A percentile compares a stretch with the other conserved stretches of the same genome.
Evolutionary conservation across 2,329 filamentous ascomycete genomes (phyloP).

Genomic region (Colletotrichum destructivum): DNA sequence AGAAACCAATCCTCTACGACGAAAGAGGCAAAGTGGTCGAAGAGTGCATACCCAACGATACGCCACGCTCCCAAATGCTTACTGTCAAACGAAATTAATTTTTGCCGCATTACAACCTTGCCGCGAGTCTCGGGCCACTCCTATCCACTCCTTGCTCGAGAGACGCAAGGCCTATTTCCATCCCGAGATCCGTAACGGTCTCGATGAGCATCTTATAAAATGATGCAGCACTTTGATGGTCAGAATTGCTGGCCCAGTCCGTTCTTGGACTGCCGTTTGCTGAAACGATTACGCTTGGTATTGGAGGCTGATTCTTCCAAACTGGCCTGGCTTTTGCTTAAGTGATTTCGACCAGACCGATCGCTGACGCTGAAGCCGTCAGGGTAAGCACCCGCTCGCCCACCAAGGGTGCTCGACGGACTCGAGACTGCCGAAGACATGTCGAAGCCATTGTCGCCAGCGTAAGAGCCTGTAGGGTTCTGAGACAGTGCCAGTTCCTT

Average conservation of each 20-base stretch:
- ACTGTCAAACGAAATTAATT: slow-evolving; percentile 28
- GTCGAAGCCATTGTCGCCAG: slow-evolving; percentile 77
- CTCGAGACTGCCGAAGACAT: slow-evolving; percentile 82
- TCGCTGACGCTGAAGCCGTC: slow-evolving; percentile 66
- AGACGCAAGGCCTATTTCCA: not conserved
- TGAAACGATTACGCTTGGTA: slow-evolving; percentile 79
- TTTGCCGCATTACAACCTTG: slow-evolving; percentile 25
- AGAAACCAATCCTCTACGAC: slow-evolving; percentile 17
- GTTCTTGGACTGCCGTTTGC: slow-evolving; percentile 93
- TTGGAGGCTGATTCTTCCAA: slow-evolving; percentile 64
- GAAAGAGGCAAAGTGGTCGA: slow-evolving; percentile 20
- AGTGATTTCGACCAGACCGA: slow-evolving; percentile 68
- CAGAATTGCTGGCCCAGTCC: slow-evolving; percentile 92
- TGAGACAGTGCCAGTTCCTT: slow-evolving; percentile 87
- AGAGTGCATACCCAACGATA: slow-evolving; percentile 37
- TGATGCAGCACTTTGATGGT: slow-evolving; percentile 35
- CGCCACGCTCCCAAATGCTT: slow-evolving; percentile 44
- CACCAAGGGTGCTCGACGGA: slow-evolving; percentile 80
- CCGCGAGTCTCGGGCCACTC: not conserved
- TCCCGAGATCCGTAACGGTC: not conserved
- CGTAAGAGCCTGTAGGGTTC: slow-evolving; percentile 76
- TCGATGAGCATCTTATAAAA: not conserved
- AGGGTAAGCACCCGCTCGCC: slow-evolving; percentile 63
- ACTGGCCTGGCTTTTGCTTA: slow-evolving; percentile 72
- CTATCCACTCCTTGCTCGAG: not conserved